phyloP scores from a whole-genome alignment of 352 stramenopile genomes.

The Globisporangium yorkense region DNA sequence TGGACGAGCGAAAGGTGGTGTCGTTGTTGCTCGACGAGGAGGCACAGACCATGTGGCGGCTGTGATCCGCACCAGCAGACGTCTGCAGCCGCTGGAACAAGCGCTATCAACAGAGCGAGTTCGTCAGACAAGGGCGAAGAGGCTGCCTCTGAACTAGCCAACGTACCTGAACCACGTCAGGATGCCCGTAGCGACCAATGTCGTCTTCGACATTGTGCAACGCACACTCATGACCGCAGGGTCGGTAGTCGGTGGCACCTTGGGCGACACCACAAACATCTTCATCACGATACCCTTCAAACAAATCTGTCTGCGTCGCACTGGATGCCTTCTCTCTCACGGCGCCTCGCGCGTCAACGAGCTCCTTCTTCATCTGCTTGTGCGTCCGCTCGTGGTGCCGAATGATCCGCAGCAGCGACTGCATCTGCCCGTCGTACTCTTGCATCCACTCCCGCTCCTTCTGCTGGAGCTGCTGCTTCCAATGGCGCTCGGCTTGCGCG shows the following conservation, averaged over 20 bases:
- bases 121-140: background rate
- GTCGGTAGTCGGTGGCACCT: background rate
- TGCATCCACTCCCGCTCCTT: conserved; percentile 32
- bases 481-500: conserved; percentile 5
- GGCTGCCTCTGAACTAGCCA: background rate
- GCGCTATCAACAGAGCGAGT: background rate
- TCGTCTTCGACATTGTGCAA: background rate
- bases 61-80: background rate
- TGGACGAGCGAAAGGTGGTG: conserved; percentile 11
- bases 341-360: conserved; percentile 7
- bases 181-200: background rate
- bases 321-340: conserved; percentile 13
- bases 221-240: background rate
- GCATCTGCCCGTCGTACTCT: conserved; percentile 38
- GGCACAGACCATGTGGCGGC: no score
- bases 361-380: conserved; percentile 11
- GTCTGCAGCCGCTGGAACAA: background rate
- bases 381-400: conserved; percentile 31
- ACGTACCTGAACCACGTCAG: background rate
- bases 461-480: background rate
- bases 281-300: background rate
- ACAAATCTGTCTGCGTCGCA: conserved; percentile 5
- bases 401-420: conserved; percentile 41
- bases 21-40: background rate
- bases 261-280: background rate